Conservation (phyloP, 2,329 filamentous ascomycete genomes). For the Colletotrichum endophyticum region DNA sequence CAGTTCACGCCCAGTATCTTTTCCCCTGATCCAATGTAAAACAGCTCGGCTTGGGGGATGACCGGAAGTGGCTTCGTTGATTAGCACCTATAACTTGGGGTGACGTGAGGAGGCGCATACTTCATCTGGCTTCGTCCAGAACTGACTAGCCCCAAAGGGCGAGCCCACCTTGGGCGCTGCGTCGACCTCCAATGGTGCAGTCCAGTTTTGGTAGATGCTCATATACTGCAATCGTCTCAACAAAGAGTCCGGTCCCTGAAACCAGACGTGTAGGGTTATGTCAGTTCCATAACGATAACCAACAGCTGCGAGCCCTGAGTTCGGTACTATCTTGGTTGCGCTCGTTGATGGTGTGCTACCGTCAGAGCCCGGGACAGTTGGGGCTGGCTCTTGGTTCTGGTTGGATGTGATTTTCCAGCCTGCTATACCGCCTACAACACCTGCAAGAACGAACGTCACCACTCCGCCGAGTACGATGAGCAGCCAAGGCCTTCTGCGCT, state of each 20-base stretch:
- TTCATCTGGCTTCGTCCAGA: neutral
- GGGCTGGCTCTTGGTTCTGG: neutral
- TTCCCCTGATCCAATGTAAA: neutral
- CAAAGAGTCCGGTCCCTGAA: neutral
- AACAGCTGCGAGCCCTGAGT: slow-evolving; percentile 5
- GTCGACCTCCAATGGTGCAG: neutral
- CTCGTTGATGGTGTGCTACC: neutral
- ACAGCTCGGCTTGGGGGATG: slow-evolving; percentile 6
- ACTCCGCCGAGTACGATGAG: neutral
- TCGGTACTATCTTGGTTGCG: slow-evolving; percentile 2
- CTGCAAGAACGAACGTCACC: neutral
- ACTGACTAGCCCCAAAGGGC: neutral
- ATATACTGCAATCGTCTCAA: slow-evolving; percentile 1
- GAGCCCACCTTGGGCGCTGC: neutral
- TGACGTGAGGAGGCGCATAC: neutral
- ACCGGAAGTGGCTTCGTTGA: neutral
- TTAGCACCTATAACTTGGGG: neutral
- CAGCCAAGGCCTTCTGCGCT: neutral
- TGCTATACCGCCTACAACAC: slow-evolving; percentile 3
- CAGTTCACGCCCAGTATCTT: slow-evolving; percentile 4
- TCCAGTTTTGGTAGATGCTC: slow-evolving; percentile 1
- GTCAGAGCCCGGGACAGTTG: neutral
- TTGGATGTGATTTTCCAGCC: slow-evolving; percentile 9
- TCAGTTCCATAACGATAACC: slow-evolving; percentile 11
- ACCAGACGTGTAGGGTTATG: neutral